Evolutionary conservation across 352 stramenopile species (phyloP), one percentile per base, ranked within the genome.

Genomic region (Pythium volutum): DNA sequence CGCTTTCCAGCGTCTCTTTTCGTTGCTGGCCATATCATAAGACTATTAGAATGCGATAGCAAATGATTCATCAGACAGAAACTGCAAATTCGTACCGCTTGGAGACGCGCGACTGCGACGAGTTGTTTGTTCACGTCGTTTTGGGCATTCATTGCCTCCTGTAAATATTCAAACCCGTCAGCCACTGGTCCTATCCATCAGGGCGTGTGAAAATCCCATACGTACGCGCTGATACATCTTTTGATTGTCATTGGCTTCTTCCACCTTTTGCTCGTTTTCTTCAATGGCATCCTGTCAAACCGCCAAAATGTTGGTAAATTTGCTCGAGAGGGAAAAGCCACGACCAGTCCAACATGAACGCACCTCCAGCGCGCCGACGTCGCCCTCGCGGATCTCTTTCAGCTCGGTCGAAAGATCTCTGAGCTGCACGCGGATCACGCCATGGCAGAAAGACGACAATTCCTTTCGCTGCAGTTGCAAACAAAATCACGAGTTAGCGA

Each of bases 1-100:
- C 82, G 4, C 75, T 77, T 57, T 86, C 76, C 29, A 93, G 66
- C 9, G 76, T 70, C 68, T 90, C 81, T 76, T 91, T 90, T 12
- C 80, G 84, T 15, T 88, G 39, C 83, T 93, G 42, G 29, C 26
- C 7, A 63, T 14, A 31, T 42, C 12, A 43, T 38, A 6, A 8
- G 5, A 53, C 36, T 43, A 11, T 43, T 43, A 54, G n/a, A 53
- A 56, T 12, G 34, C 47, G 31, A 41, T 26, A 26, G 48, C 22
- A 25, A n/a, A 64, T 15, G 0, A 25, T 36, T 52, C 20, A 25
- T 15, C 5, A 18, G 33, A n/a, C 15, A 23, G 1, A 46, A 57
- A 15, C 20, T 47, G 9, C 14, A 33, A 4, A 48, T 1, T 64
- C 76, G 50, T 76, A 91, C 81, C 29, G 73, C 70, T 55, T 91